Evolutionary conservation across 2,329 filamentous ascomycete genomes (phyloP).

Genomic region (Waltergamsia citrina): DNA sequence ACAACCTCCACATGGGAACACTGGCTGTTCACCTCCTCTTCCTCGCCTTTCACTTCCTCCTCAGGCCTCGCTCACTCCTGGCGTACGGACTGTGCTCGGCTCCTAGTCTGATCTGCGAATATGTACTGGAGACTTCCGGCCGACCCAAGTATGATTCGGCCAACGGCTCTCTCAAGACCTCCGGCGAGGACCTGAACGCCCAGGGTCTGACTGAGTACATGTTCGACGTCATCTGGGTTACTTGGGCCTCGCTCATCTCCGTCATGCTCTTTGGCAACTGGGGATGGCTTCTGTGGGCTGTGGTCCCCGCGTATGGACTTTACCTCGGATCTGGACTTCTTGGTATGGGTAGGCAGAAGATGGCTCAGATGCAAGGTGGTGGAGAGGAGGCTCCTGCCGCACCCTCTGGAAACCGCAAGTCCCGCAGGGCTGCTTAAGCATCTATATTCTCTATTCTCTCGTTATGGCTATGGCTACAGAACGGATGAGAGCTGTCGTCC

Average conservation of each 20-base stretch:
- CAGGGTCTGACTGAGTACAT: slow-evolving; percentile 92
- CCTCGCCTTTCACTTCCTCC: slow-evolving; percentile 60
- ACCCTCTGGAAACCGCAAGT: slow-evolving; percentile 37
- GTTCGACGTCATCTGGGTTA: slow-evolving; percentile 96
- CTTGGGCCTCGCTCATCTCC: slow-evolving; percentile 67
- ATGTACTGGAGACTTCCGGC: slow-evolving; percentile 75
- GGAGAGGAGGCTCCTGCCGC: slow-evolving; percentile 13
- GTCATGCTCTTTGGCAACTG: slow-evolving; percentile 74
- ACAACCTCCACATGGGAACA: slow-evolving; percentile 72
- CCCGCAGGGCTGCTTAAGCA: slow-evolving; percentile 41
- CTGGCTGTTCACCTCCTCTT: slow-evolving; percentile 65
- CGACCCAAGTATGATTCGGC: slow-evolving; percentile 63
- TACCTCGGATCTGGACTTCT: slow-evolving; percentile 46
- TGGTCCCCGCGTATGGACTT: slow-evolving; percentile 44
- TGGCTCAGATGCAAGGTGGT: slow-evolving; percentile 36
- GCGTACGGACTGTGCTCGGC: slow-evolving; percentile 64
- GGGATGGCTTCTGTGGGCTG: slow-evolving; percentile 48
- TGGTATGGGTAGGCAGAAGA: slow-evolving; percentile 40
- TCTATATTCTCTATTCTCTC: not conserved
- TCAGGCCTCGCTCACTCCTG: slow-evolving; percentile 52
- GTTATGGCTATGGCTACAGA: slow-evolving; percentile 2
- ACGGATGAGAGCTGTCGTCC: not conserved
- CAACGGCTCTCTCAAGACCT: slow-evolving; percentile 57
- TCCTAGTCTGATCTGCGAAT: slow-evolving; percentile 72
- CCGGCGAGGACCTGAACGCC: slow-evolving; percentile 82